Base-by-base conservation (phyloP, 108 stramenopile species). In the Nannochloropsis gaditana region DNA sequence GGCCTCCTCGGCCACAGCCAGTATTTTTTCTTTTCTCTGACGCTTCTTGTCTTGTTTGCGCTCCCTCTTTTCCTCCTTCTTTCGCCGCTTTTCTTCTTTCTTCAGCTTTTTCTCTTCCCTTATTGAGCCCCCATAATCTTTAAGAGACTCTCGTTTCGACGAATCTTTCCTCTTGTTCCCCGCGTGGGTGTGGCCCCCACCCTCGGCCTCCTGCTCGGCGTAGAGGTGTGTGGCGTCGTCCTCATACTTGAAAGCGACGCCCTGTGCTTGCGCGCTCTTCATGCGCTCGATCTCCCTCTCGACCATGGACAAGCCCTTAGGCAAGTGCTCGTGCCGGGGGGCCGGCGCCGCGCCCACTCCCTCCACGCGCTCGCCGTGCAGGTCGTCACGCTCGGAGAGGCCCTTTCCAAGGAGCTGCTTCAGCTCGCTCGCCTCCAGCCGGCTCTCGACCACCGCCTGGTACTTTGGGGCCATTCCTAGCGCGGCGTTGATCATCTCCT, bases 321-420 rank as follows among this genome's bases (percentile, higher is more conserved):
- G 42, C n/a, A 86, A 42, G 44, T 86, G 86, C 79, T 86, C 86
- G 17, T 86, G 86, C 43, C 31, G 41, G 45, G 81, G 44, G 11
- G 81, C 45, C 11, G 86, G 79, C n/a, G 21, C 86, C 41, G 86
- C 86, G 11, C 86, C 86, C 4, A 86, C 82, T n/a, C 86, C 86
- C 81, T 86, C 21, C n/a, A 80, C 50, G 42, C 86, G 86, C 42
- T 86, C 82, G 5, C 10, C 47, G 41, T 21, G 17, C 42, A 83
- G 15, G 44, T 83, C 86, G 17, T 15, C 80, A 15, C 42, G 19
- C 42, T 86, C 79, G 50, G 42, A 17, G 11, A 42, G 15, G 11
- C 86, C 86, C 82, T 21, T 43, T 43, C 45, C 83, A n/a, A 86
- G 31, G 21, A 83, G 82, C 83, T 80, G 82, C 11, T 80, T 80